phyloP scores from a whole-genome alignment of 2,329 filamentous ascomycete genomes.

The Rhynchosporium secalis region DNA sequence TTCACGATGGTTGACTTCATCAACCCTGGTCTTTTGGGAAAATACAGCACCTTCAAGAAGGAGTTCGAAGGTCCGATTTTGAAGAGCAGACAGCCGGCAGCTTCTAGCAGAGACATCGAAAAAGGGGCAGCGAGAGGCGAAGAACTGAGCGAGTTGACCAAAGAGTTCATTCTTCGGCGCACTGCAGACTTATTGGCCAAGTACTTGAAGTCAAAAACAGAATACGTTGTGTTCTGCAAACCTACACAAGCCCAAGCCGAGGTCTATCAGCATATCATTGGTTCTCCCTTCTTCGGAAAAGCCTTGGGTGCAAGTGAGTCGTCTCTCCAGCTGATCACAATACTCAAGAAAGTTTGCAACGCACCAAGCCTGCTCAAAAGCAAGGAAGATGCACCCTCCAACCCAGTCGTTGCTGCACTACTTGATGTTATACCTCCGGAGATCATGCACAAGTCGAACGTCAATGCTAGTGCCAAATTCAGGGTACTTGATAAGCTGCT shows the following conservation, averaged over 20 bases:
- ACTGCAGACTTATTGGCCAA: conserved; percentile 91
- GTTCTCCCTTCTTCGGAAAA: conserved; percentile 61
- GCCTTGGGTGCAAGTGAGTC: conserved; percentile 62
- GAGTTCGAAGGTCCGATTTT: conserved; percentile 92
- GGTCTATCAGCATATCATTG: conserved; percentile 71
- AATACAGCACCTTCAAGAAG: conserved; percentile 86
- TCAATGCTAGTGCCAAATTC: conserved; percentile 64
- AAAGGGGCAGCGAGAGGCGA: conserved; percentile 73
- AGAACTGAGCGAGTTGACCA: conserved; percentile 87
- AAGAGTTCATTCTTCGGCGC: conserved; percentile 82
- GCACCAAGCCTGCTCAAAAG: conserved; percentile 63
- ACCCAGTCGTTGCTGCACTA: conserved; percentile 43
- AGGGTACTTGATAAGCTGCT: conserved; percentile 66
- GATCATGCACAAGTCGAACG: conserved; percentile 53
- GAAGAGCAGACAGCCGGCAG: conserved; percentile 57
- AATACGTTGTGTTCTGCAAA: conserved; percentile 93
- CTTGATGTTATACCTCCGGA: conserved; percentile 55
- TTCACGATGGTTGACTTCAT: conserved; percentile 95
- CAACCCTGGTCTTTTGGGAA: conserved; percentile 88
- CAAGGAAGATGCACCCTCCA: conserved; percentile 39
- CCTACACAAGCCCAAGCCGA: conserved; percentile 89
- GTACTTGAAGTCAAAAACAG: conserved; percentile 87
- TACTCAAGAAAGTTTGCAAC: conserved; percentile 75
- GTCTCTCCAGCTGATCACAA: conserved; percentile 67
- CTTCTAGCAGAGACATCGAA: conserved; percentile 68